These are phyloP conservation scores for Mentha longifolia DNA, from an alignment of 257 asterid species.

Conservation along the genomic window DNA sequence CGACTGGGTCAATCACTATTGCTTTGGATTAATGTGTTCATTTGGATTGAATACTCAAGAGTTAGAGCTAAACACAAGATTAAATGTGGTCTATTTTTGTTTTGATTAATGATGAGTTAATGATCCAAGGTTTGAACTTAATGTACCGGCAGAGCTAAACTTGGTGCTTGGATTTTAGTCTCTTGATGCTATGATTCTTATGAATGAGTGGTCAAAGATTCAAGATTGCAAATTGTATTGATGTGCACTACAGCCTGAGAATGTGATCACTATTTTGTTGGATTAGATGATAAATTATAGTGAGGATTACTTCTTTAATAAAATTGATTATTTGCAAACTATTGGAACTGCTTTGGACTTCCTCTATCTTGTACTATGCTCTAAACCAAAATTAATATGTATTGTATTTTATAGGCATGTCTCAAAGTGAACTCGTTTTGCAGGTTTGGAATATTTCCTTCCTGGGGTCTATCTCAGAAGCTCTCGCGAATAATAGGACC, in stretches of 20 bases:
- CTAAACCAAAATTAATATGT: not conserved
- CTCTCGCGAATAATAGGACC: constrained; percentile 89
- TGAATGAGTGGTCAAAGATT: not conserved
- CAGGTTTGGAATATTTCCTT: constrained; percentile 98
- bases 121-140: not conserved
- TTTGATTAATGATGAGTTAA: not conserved
- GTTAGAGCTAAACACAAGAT: not conserved
- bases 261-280: too few relatives aligned
- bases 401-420: not conserved
- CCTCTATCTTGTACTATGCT: not conserved
- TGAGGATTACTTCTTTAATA: not conserved
- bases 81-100: not conserved
- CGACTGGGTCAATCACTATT: not conserved
- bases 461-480: constrained; percentile 99
- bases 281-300: not conserved
- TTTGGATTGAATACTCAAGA: not conserved
- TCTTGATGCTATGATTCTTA: too few relatives aligned
- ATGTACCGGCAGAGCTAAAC: constrained; percentile 14
- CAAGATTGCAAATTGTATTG: not conserved
- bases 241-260: not conserved
- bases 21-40: not conserved
- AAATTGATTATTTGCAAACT: not conserved
- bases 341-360: not conserved
- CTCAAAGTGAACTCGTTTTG: constrained; percentile 26
- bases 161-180: not conserved